These are phyloP conservation scores for Myochromella boudieri DNA, from an alignment of 768 basidiomycete genomes.

Conservation along the genomic window DNA sequence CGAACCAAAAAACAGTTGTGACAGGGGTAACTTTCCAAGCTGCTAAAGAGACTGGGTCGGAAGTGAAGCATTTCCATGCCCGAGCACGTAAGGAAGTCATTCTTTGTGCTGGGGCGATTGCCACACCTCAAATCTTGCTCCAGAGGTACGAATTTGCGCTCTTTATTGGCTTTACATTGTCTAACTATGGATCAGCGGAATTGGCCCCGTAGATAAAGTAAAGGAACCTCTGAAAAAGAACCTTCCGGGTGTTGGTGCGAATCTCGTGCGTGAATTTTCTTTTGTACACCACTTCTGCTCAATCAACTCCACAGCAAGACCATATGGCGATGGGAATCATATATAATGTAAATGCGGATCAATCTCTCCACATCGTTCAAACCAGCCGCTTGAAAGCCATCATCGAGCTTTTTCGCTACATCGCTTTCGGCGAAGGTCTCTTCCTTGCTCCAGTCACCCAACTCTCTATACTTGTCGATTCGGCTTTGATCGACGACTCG, in stretches of 20 bases:
- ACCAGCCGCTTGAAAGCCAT: constrained; percentile 1
- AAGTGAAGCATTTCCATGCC: not conserved
- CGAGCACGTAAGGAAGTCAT: constrained; percentile 10
- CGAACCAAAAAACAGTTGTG: not conserved
- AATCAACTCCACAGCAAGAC: constrained; percentile 1
- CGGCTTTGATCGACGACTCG: constrained; percentile 1
- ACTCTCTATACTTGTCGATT: constrained; percentile 5
- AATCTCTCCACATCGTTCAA: constrained; percentile 5
- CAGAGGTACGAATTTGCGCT: not conserved
- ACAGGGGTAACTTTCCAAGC: not conserved
- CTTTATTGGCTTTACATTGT: not conserved
- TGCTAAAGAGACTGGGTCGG: not conserved
- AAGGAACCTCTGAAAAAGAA: constrained; percentile 6
- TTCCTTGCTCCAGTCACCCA: constrained; percentile 3
- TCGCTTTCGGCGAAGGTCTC: constrained; percentile 9
- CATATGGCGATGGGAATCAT: constrained; percentile 6
- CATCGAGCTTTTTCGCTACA: constrained; percentile 7
- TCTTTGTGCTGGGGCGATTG: constrained; percentile 7
- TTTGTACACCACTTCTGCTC: not conserved
- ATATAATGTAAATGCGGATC: not conserved
- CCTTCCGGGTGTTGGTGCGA: constrained; percentile 3
- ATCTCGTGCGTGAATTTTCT: not conserved
- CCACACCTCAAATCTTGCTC: constrained; percentile 11
- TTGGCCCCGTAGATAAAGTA: not conserved
- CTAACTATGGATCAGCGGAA: not conserved